Conservation (phyloP, 164 flowering plant genomes). For the Vitis amurensis region DNA sequence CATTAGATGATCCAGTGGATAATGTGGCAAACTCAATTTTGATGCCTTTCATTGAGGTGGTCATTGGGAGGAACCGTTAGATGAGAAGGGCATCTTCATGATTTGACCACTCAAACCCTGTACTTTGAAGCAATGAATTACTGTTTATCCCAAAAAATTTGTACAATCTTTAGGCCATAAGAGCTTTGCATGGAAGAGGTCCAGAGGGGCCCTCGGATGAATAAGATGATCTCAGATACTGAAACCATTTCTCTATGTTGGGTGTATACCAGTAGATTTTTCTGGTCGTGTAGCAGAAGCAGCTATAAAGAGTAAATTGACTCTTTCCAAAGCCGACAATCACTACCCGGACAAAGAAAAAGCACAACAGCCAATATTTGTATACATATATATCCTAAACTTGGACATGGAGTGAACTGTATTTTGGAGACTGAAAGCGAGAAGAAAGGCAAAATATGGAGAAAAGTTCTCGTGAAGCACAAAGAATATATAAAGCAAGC, state of each 20-base stretch:
- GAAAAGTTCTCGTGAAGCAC: conserved; percentile 25
- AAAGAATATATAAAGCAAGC: conserved; percentile 1
- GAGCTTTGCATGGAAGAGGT: too few species aligned
- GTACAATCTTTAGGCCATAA: too few species aligned
- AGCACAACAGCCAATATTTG: conserved; percentile 24
- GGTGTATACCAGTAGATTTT: neutral
- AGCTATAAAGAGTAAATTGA: conserved; percentile 21
- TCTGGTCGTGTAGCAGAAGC: neutral
- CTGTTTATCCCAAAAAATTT: neutral
- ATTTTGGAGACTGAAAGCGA: conserved; percentile 33
- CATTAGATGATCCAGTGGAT: too few species aligned
- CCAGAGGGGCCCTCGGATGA: too few species aligned
- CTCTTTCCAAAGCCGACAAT: conserved; percentile 23
- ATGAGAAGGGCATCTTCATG: neutral
- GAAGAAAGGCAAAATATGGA: conserved; percentile 9
- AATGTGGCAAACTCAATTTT: too few species aligned
- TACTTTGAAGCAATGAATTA: conserved; percentile 8
- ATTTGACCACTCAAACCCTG: conserved; percentile 19
- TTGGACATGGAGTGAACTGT: conserved; percentile 9
- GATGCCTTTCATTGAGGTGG: too few species aligned
- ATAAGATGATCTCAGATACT: too few species aligned
- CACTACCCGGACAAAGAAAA: conserved; percentile 18
- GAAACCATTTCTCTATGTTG: neutral
- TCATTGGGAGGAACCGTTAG: neutral
- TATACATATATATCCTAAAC: conserved; percentile 1